Evolutionary conservation across 352 stramenopile species (phyloP).

Genomic region (Sclerospora graminicola): DNA sequence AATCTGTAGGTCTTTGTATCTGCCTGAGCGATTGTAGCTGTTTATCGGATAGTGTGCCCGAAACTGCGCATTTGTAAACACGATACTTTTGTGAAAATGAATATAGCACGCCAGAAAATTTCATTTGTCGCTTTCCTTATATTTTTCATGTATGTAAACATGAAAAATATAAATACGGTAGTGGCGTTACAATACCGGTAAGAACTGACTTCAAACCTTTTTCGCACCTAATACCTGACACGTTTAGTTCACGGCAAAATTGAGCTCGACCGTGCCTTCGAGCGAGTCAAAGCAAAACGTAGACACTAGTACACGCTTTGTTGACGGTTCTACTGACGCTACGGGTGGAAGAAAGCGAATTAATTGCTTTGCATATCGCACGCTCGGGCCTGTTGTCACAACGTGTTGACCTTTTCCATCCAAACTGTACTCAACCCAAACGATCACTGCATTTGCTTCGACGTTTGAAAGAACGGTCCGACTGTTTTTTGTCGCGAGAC

Average conservation of each 20-base stretch:
- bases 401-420: slow-evolving; percentile 31
- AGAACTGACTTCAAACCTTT: no score
- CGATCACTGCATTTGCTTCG: slow-evolving; percentile 46
- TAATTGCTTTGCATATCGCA: slow-evolving; percentile 63
- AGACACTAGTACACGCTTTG: slow-evolving; percentile 15
- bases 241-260: slow-evolving; percentile 25
- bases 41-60: no score
- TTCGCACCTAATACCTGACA: no score
- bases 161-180: no score
- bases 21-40: no score
- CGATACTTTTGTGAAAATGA: no score
- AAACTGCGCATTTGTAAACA: no score
- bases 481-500: slow-evolving; percentile 5
- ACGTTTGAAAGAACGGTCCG: slow-evolving; percentile 7
- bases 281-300: slow-evolving; percentile 43
- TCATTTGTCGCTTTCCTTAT: no score
- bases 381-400: slow-evolving; percentile 41
- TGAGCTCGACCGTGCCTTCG: slow-evolving; percentile 47
- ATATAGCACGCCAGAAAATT: no score
- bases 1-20: no score
- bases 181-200: no score
- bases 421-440: slow-evolving; percentile 65
- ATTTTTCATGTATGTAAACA: no score
- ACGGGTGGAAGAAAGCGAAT: slow-evolving; percentile 47
- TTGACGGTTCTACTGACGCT: not conserved